These are phyloP conservation scores for Rhododendron henanense DNA, from an alignment of 148 eudicot genomes.

Conservation along the genomic window DNA sequence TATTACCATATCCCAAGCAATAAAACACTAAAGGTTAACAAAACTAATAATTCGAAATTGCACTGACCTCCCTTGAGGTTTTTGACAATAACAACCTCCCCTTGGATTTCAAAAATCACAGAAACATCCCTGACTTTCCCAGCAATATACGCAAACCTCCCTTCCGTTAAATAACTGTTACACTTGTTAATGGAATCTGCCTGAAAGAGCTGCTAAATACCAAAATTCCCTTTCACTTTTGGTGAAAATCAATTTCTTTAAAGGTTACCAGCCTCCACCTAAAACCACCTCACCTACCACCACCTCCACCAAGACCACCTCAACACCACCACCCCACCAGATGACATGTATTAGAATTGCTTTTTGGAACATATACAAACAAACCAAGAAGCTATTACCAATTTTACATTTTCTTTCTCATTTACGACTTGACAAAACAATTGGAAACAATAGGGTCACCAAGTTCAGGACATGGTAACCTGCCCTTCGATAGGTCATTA, in stretches of 20 bases:
- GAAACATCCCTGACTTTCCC: background rate
- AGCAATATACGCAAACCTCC: background rate
- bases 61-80: background rate
- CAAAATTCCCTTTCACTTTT: background rate
- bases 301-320: background rate
- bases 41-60: background rate
- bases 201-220: background rate
- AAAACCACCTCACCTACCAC: background rate
- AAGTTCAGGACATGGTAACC: background rate
- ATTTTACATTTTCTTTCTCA: background rate
- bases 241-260: background rate
- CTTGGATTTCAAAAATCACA: background rate
- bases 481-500: background rate
- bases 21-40: background rate
- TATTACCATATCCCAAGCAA: background rate
- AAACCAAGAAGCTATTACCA: background rate
- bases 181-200: background rate
- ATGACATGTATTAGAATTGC: background rate
- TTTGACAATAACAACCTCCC: background rate
- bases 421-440: background rate
- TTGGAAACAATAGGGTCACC: background rate
- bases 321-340: background rate
- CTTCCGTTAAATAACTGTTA: background rate
- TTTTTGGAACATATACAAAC: background rate
- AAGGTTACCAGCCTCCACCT: background rate